Conservation (phyloP, 1,284 basidiomycete species). For the Moesziomyces parantarcticus region DNA sequence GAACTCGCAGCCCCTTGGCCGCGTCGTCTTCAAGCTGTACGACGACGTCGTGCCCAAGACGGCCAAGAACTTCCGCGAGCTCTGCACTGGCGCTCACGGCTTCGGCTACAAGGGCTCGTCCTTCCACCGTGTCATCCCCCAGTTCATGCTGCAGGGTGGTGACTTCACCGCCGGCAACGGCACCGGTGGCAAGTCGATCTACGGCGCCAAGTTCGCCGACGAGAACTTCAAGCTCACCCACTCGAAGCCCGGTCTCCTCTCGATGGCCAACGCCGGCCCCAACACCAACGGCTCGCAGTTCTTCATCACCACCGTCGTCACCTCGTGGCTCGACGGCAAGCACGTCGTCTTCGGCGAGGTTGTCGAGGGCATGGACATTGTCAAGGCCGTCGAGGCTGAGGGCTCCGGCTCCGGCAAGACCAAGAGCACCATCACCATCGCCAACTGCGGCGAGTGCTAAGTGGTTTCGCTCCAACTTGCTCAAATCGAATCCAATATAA, state of each 20-base stretch:
- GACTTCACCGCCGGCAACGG: constrained; percentile 68
- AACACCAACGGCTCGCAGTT: constrained; percentile 68
- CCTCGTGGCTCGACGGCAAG: constrained; percentile 84
- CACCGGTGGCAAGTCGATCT: constrained; percentile 67
- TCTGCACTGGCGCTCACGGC: constrained; percentile 73
- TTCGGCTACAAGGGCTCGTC: constrained; percentile 78
- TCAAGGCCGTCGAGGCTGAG: constrained; percentile 64
- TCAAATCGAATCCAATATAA: neutral
- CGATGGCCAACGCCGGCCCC: constrained; percentile 70
- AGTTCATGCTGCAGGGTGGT: constrained; percentile 72
- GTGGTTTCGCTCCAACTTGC: neutral
- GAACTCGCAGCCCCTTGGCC: constrained; percentile 66
- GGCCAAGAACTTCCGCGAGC: constrained; percentile 63
- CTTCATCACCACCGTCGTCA: constrained; percentile 66
- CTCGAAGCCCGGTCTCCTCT: constrained; percentile 60
- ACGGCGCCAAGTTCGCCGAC: constrained; percentile 60
- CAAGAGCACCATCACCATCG: constrained; percentile 62
- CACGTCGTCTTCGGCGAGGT: constrained; percentile 94
- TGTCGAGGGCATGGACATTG: constrained; percentile 64
- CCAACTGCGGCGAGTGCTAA: constrained; percentile 64
- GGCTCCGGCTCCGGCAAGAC: constrained; percentile 62
- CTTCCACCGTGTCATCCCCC: constrained; percentile 75
- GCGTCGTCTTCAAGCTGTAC: constrained; percentile 64
- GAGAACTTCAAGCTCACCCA: constrained; percentile 65
- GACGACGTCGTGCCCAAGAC: constrained; percentile 66